A percentile compares a stretch with the other conserved stretches of the same genome.
Conservation (phyloP, 75 land plant species). For the Ceratopteris richardii region DNA sequence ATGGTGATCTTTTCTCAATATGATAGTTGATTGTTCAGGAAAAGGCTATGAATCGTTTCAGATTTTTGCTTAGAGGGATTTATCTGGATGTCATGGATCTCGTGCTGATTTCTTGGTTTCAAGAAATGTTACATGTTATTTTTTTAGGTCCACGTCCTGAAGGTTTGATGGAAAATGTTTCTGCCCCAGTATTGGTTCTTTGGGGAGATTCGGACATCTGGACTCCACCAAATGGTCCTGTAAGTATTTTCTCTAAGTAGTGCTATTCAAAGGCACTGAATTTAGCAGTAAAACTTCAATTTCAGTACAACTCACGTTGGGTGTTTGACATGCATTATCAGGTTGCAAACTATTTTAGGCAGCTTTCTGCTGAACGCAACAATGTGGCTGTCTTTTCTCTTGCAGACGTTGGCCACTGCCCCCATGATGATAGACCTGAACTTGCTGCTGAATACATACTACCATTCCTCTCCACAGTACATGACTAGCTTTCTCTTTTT, state of each 20-base stretch:
- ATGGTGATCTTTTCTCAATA: too few relatives aligned
- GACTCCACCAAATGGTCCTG: conserved; percentile 84
- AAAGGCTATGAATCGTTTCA: too few relatives aligned
- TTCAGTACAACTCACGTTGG: neutral
- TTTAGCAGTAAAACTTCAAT: too few relatives aligned
- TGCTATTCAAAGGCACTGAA: neutral
- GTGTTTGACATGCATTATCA: neutral
- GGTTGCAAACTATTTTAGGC: conserved; percentile 54
- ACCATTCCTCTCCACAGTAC: conserved; percentile 2
- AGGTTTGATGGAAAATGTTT: conserved; percentile 41
- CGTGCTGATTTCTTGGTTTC: too few relatives aligned
- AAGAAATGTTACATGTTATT: too few relatives aligned
- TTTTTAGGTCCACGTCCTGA: conserved; percentile 67
- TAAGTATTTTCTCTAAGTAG: neutral
- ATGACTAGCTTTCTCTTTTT: too few relatives aligned
- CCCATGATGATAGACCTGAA: conserved; percentile 91
- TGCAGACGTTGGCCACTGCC: conserved; percentile 82
- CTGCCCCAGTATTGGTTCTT: conserved; percentile 52
- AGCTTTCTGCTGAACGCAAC: conserved; percentile 28
- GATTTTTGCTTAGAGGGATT: too few relatives aligned
- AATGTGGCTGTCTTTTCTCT: conserved; percentile 45
- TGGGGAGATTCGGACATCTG: conserved; percentile 86
- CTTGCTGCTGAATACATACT: conserved; percentile 1
- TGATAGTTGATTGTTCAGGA: too few relatives aligned
- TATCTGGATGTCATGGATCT: too few relatives aligned